Evolutionary conservation across 176 grass and related monocot genomes (phyloP).

Genomic region (Triticum turgidum): DNA sequence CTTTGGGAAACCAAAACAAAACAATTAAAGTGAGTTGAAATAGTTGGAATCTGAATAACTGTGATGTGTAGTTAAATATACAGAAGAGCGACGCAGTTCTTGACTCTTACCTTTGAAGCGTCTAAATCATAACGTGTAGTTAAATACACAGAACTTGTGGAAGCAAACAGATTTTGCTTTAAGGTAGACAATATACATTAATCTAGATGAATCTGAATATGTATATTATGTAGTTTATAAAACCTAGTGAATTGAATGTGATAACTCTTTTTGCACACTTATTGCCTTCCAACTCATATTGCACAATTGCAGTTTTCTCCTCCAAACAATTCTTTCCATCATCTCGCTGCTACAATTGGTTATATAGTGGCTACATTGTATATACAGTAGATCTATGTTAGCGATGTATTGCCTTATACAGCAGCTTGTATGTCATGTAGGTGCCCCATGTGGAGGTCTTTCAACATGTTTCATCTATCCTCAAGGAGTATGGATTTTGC

Average conservation of each 20-base stretch:
- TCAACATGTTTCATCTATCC: conserved; percentile 13
- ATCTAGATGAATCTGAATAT: background rate
- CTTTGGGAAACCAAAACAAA: background rate
- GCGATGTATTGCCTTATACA: background rate
- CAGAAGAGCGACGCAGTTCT: background rate
- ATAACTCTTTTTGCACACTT: background rate
- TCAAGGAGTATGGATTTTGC: conserved; percentile 14
- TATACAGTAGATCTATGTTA: background rate
- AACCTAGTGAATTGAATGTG: background rate
- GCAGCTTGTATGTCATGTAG: conserved; percentile 14
- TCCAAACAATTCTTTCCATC: background rate
- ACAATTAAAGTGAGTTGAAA: background rate
- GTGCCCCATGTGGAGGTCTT: conserved; percentile 11
- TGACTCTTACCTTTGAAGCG: background rate
- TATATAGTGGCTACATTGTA: background rate
- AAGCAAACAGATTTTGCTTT: background rate
- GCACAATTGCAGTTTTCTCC: background rate
- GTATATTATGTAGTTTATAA: background rate
- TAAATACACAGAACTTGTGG: background rate
- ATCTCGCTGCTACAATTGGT: background rate
- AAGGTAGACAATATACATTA: background rate
- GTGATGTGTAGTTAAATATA: background rate
- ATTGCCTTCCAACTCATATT: background rate
- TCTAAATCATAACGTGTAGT: background rate
- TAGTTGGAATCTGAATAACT: background rate